Conservation (phyloP, 345 rosid genomes). For the Eucalyptus camaldulensis region DNA sequence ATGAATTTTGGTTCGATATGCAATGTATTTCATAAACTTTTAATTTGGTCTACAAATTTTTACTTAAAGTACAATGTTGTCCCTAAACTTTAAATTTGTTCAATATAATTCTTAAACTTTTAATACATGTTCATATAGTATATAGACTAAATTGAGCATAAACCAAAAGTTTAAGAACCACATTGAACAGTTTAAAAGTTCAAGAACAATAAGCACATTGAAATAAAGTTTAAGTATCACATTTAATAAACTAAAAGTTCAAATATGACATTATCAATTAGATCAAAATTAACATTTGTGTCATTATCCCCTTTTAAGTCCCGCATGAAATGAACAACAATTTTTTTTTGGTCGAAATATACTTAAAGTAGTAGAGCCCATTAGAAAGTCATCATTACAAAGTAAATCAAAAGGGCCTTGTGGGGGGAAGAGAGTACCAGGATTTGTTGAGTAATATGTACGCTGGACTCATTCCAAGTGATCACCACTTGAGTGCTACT, state of each 20-base stretch:
- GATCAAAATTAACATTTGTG: background rate
- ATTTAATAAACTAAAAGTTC: no score
- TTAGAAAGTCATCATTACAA: background rate
- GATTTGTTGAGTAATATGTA: background rate
- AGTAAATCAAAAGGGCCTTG: background rate
- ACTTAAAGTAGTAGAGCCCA: background rate
- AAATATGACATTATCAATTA: no score
- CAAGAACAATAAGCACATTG: background rate
- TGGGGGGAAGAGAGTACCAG: rapidly evolving
- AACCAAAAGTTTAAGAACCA: no score
- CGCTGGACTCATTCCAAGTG: background rate
- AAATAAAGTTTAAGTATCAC: no score
- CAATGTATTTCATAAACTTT: no score
- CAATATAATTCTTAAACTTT: no score
- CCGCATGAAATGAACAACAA: background rate
- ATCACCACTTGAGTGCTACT: background rate
- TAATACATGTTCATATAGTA: no score
- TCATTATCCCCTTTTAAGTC: background rate
- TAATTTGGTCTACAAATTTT: no score
- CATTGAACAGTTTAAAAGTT: no score
- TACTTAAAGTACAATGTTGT: background rate
- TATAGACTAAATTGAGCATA: no score
- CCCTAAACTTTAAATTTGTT: background rate
- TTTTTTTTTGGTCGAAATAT: background rate
- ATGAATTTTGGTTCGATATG: no score